A percentile compares a stretch with the other conserved stretches of the same genome.
These are phyloP conservation scores for Lentinula lateritia DNA, from an alignment of 768 basidiomycete genomes.

Conservation along the genomic window DNA sequence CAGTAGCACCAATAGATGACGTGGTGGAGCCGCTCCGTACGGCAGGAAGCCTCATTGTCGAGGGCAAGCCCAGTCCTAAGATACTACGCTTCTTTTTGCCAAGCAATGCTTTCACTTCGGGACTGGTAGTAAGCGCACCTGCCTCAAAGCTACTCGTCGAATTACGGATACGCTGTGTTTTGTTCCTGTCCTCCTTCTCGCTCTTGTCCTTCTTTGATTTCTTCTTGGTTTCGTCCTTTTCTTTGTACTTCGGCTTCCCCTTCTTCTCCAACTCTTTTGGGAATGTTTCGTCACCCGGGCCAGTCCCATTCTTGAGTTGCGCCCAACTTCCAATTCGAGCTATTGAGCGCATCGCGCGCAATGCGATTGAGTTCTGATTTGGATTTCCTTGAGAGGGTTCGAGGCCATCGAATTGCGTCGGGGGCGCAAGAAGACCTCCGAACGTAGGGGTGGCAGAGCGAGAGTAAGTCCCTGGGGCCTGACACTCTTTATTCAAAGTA, in stretches of 20 bases:
- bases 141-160: slow-evolving; percentile 67
- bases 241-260: slow-evolving; percentile 28
- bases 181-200: slow-evolving; percentile 23
- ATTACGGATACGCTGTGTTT: slow-evolving; percentile 31
- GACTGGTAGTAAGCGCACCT: slow-evolving; percentile 43
- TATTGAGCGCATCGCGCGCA: slow-evolving; percentile 72
- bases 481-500: neutral
- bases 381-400: slow-evolving; percentile 9
- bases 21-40: slow-evolving; percentile 34
- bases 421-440: slow-evolving; percentile 32
- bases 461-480: slow-evolving; percentile 13
- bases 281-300: slow-evolving; percentile 20
- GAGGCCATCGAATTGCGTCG: slow-evolving; percentile 11
- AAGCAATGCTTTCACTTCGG: slow-evolving; percentile 27
- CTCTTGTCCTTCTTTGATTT: slow-evolving; percentile 24
- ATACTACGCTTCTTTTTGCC: slow-evolving; percentile 58
- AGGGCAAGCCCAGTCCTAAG: slow-evolving; percentile 56
- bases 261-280: slow-evolving; percentile 14
- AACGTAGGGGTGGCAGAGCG: slow-evolving; percentile 32
- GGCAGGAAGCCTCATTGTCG: slow-evolving; percentile 42
- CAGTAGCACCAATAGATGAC: slow-evolving; percentile 19
- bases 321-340: slow-evolving; percentile 74
- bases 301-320: slow-evolving; percentile 36
- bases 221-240: slow-evolving; percentile 26
- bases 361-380: slow-evolving; percentile 60